Conservation (phyloP, 2,329 filamentous ascomycete genomes). For the Cucurbitaria berberidis region DNA sequence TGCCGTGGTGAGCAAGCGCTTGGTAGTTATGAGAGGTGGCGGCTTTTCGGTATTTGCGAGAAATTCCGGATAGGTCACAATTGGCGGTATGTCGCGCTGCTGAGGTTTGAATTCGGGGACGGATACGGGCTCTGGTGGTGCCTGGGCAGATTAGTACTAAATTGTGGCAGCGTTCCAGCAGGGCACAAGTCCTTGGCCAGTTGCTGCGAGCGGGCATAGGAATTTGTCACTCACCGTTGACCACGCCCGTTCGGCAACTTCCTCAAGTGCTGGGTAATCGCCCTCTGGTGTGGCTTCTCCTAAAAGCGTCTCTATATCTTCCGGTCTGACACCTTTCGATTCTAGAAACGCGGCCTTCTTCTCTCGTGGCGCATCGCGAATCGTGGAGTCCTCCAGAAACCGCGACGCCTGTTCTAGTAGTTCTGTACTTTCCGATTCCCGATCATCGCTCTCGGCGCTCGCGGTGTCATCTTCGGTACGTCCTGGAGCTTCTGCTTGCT, state of each 20-base stretch:
- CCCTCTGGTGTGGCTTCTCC: slow-evolving; percentile 27
- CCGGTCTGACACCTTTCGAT: slow-evolving; percentile 72
- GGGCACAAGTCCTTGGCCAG: background rate
- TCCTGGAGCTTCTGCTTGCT: slow-evolving; percentile 21
- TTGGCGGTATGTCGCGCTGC: slow-evolving; percentile 60
- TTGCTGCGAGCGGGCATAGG: background rate
- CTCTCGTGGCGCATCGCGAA: slow-evolving; percentile 71
- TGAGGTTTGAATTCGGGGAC: slow-evolving; percentile 23
- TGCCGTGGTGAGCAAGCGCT: slow-evolving; percentile 61
- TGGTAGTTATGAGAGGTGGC: slow-evolving; percentile 64
- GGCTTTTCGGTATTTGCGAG: slow-evolving; percentile 64
- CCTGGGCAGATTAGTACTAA: slow-evolving; percentile 21
- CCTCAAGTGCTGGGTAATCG: slow-evolving; percentile 19
- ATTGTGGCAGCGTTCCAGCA: background rate
- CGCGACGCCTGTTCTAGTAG: slow-evolving; percentile 70
- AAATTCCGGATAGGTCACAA: slow-evolving; percentile 72
- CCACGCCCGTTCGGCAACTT: slow-evolving; percentile 36
- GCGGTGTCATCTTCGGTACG: slow-evolving; percentile 14
- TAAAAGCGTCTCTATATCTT: slow-evolving; percentile 73
- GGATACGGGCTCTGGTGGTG: slow-evolving; percentile 20
- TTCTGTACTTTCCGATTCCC: slow-evolving; percentile 7
- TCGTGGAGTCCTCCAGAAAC: slow-evolving; percentile 77
- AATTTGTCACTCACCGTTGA: slow-evolving; percentile 28
- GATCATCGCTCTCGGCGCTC: slow-evolving; percentile 5
- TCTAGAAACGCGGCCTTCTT: slow-evolving; percentile 79